These are phyloP conservation scores for Linnemannia schmuckeri DNA, from an alignment of 192 early-diverging fungal species.

Conservation along the genomic window DNA sequence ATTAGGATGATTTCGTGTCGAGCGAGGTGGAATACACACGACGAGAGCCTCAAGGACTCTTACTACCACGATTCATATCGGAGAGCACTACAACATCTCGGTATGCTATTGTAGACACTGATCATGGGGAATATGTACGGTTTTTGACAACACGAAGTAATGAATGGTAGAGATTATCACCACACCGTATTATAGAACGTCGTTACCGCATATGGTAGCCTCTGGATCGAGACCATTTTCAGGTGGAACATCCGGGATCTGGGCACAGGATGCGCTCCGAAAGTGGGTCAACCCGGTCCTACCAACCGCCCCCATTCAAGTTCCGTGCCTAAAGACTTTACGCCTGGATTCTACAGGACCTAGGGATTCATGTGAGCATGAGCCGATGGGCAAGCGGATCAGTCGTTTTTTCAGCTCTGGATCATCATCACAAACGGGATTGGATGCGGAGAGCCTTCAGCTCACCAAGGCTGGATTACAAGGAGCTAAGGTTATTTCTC, in stretches of 20 bases:
- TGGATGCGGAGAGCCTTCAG: slow-evolving; percentile 33
- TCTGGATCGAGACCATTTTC: background rate
- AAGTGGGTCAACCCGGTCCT: slow-evolving; percentile 58
- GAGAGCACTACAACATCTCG: background rate
- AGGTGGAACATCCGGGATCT: slow-evolving; percentile 32
- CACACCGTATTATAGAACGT: background rate
- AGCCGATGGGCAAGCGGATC: slow-evolving; percentile 6
- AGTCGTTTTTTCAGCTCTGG: slow-evolving; percentile 43
- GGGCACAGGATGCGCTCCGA: slow-evolving; percentile 57
- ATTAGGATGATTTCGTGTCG: slow-evolving; percentile 32
- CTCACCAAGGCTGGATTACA: slow-evolving; percentile 61
- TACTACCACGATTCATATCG: background rate
- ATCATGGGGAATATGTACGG: background rate
- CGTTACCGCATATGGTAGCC: slow-evolving; percentile 15
- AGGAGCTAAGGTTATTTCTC: slow-evolving; percentile 64
- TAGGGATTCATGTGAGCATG: background rate
- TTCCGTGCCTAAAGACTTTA: slow-evolving; percentile 23
- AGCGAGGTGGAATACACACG: slow-evolving; percentile 16
- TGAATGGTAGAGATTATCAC: background rate
- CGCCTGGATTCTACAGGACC: background rate
- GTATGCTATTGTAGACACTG: background rate
- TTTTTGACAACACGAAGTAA: background rate
- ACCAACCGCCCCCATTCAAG: slow-evolving; percentile 30
- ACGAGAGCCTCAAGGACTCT: background rate
- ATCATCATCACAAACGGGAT: background rate